Percentiles rank a stretch among this genome's conserved stretches.
phyloP scores from a whole-genome alignment of 345 rosid species.

The Eucalyptus sp. region DNA sequence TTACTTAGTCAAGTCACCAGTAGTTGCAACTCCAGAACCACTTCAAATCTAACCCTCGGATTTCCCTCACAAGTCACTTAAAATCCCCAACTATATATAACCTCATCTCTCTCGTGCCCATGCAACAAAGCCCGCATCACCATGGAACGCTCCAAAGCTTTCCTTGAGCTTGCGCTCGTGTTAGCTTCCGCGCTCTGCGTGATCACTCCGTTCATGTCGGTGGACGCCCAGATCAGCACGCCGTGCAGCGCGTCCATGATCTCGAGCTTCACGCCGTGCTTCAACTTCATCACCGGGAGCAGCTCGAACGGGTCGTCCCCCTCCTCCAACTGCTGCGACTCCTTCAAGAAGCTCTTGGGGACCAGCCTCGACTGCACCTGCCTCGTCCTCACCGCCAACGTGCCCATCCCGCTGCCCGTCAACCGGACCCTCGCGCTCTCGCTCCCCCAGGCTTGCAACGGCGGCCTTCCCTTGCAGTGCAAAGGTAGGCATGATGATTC shows the following conservation, averaged over 20 bases:
- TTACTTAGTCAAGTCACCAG: background rate
- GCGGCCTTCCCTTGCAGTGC: slow-evolving; percentile 56
- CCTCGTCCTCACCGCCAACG: slow-evolving; percentile 54
- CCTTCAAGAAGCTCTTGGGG: slow-evolving; percentile 38
- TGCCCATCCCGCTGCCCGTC: slow-evolving; percentile 63
- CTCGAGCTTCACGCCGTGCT: slow-evolving; percentile 71
- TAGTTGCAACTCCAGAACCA: slow-evolving; percentile 6
- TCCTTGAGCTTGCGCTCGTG: background rate
- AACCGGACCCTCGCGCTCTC: slow-evolving; percentile 48
- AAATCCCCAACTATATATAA: background rate
- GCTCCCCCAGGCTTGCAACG: slow-evolving; percentile 65
- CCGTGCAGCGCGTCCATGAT: slow-evolving; percentile 78
- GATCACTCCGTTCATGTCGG: background rate
- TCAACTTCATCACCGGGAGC: slow-evolving; percentile 76
- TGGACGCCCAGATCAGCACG: slow-evolving; percentile 53
- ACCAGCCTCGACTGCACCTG: slow-evolving; percentile 58
- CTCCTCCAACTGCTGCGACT: slow-evolving; percentile 46
- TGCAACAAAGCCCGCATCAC: background rate
- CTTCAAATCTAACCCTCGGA: background rate
- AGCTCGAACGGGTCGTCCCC: slow-evolving; percentile 43
- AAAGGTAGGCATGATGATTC: slow-evolving; percentile 26
- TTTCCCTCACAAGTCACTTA: background rate
- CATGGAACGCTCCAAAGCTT: background rate
- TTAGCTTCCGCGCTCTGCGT: background rate
- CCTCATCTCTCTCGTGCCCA: background rate